phyloP scores from a whole-genome alignment of 2,329 filamentous ascomycete species.

The Penicillium freii region DNA sequence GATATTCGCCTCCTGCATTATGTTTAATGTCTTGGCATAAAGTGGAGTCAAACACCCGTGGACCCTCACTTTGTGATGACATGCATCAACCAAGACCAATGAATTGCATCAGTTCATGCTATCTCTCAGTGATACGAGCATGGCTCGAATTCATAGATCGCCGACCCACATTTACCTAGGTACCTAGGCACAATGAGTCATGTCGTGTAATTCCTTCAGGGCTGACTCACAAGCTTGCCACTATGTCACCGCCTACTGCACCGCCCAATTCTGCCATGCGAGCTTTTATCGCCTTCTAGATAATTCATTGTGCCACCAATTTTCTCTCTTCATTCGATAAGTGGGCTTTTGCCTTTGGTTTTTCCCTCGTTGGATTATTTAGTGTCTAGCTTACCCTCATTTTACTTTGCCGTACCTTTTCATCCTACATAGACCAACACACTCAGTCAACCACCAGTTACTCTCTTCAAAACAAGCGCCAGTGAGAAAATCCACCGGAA shows the following conservation, averaged over 20 bases:
- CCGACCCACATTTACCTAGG: not conserved
- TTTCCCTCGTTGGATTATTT: not conserved
- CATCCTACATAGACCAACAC: not conserved
- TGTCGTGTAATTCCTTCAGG: not conserved
- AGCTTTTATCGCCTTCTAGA: conserved; percentile 21
- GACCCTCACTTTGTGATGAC: not conserved
- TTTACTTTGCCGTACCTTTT: not conserved
- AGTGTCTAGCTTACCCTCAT: not conserved
- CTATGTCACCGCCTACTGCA: conserved; percentile 14
- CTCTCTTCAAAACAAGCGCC: not conserved
- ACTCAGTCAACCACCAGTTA: not conserved
- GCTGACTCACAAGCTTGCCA: conserved; percentile 7
- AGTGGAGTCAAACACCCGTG: not conserved
- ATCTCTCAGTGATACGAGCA: not conserved
- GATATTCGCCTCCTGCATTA: not conserved
- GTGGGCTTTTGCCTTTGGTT: not conserved
- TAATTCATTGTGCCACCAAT: conserved; percentile 13
- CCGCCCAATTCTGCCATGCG: conserved; percentile 22
- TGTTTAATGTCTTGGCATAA: not conserved
- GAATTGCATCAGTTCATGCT: not conserved
- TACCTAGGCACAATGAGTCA: conserved; percentile 9
- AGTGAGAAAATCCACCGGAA: not conserved
- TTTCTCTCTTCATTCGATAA: not conserved
- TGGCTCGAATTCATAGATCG: conserved; percentile 11
- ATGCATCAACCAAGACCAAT: not conserved